These are phyloP conservation scores for Lactarius evosmus DNA, from an alignment of 768 basidiomycete species.

Conservation along the genomic window DNA sequence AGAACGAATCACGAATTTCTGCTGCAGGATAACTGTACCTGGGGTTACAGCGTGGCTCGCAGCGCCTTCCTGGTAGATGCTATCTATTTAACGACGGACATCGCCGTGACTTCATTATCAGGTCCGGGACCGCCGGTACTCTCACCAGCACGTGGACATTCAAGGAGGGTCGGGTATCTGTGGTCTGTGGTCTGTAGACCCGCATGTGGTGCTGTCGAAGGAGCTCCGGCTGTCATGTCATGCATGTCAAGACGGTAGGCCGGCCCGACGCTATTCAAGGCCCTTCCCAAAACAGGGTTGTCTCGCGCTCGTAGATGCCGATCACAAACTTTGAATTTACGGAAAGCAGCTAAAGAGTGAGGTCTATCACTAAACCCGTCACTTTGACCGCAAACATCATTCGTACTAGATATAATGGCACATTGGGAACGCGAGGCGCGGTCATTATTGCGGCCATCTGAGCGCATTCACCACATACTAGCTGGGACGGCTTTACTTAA, in stretches of 20 bases:
- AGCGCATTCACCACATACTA: slow-evolving; percentile 5
- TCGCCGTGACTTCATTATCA: too few species aligned
- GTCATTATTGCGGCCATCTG: slow-evolving; percentile 21
- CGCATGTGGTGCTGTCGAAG: too few species aligned
- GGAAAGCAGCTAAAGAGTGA: not conserved
- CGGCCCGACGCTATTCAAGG: too few species aligned
- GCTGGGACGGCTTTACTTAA: slow-evolving; percentile 1
- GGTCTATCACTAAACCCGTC: not conserved
- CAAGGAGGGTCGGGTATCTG: too few species aligned
- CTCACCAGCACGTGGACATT: too few species aligned
- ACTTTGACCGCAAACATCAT: too few species aligned
- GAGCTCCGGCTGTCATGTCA: too few species aligned
- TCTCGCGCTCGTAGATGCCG: not conserved
- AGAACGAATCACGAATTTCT: not conserved
- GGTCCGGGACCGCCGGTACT: too few species aligned
- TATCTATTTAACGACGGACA: not conserved
- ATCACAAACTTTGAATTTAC: not conserved
- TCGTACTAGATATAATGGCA: slow-evolving; percentile 6
- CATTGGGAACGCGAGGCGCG: slow-evolving; percentile 17
- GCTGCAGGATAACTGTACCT: not conserved
- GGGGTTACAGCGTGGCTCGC: too few species aligned
- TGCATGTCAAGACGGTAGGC: too few species aligned
- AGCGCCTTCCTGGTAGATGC: not conserved
- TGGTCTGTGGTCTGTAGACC: too few species aligned
- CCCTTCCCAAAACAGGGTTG: too few species aligned